A percentile compares a stretch with the other conserved stretches of the same genome.
Conservation (phyloP, 306 rosid genomes). For the Glycine soja region DNA sequence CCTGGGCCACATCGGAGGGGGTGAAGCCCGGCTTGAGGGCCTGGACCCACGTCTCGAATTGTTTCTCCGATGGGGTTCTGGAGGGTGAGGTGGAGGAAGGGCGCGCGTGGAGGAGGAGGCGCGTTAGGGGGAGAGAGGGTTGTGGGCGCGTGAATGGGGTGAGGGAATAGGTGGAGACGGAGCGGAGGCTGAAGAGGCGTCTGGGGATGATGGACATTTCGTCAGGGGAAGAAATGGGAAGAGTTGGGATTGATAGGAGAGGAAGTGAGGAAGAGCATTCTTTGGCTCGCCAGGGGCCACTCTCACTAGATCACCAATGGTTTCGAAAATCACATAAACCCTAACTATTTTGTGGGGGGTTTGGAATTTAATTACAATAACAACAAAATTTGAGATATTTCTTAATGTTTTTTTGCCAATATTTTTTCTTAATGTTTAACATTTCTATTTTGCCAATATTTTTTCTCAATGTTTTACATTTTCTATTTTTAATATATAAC, state of each 20-base stretch:
- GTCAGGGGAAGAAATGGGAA: neutral
- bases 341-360: too few relatives aligned
- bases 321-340: neutral
- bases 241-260: neutral
- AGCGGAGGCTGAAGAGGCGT: neutral
- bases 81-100: conserved; percentile 41
- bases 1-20: conserved; percentile 65
- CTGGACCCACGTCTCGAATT: conserved; percentile 86
- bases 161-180: neutral
- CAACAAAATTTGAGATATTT: too few relatives aligned
- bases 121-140: neutral
- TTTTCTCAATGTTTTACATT: too few relatives aligned
- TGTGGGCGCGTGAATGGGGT: neutral
- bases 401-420: too few relatives aligned
- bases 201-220: conserved; percentile 20
- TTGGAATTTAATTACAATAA: too few relatives aligned
- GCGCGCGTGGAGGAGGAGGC: conserved; percentile 23
- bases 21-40: conserved; percentile 86
- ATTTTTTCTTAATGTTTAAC: too few relatives aligned
- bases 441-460: too few relatives aligned
- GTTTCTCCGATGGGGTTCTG: conserved; percentile 79
- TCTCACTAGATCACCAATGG: neutral
- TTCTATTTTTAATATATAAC: too few relatives aligned
- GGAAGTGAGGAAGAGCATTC: neutral
- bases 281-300: neutral